Evolutionary conservation across 192 early-diverging fungal genomes (phyloP).

Genomic region (Backusella liffmaniae): DNA sequence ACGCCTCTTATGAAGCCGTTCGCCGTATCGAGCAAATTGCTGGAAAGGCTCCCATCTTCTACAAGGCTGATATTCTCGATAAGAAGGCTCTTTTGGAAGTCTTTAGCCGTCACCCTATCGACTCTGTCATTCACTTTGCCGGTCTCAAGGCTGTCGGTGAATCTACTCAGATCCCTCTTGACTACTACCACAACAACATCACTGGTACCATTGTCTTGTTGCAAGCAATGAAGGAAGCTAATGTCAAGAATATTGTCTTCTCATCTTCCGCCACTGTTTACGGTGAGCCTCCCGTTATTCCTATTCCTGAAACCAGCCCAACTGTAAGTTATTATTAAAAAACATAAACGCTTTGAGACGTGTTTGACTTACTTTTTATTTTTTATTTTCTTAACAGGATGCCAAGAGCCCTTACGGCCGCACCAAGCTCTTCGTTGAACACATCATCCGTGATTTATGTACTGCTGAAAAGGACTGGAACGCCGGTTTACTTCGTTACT

Average conservation of each 20-base stretch:
- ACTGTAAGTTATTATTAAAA: conserved; percentile 31
- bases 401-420: conserved; percentile 91
- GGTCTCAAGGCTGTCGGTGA: conserved; percentile 90
- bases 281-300: conserved; percentile 58
- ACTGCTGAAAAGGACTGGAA: conserved; percentile 58
- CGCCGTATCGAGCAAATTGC: conserved; percentile 69
- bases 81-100: conserved; percentile 61
- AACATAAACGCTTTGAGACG: background rate
- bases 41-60: conserved; percentile 55
- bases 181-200: conserved; percentile 93
- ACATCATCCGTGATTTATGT: conserved; percentile 74
- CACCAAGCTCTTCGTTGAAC: conserved; percentile 87
- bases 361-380: background rate
- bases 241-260: conserved; percentile 87
- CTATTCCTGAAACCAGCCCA: conserved; percentile 61
- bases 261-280: conserved; percentile 94
- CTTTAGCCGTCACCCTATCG: conserved; percentile 58
- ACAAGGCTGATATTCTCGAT: conserved; percentile 82
- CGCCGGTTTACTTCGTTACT: conserved; percentile 82
- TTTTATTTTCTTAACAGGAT: conserved; percentile 37
- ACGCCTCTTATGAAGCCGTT: conserved; percentile 71
- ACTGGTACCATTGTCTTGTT: conserved; percentile 82
- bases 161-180: conserved; percentile 73
- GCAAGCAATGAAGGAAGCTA: conserved; percentile 75
- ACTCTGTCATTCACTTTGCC: conserved; percentile 79